phyloP scores from a whole-genome alignment of 345 rosid genomes.

The Dimocarpus longan region DNA sequence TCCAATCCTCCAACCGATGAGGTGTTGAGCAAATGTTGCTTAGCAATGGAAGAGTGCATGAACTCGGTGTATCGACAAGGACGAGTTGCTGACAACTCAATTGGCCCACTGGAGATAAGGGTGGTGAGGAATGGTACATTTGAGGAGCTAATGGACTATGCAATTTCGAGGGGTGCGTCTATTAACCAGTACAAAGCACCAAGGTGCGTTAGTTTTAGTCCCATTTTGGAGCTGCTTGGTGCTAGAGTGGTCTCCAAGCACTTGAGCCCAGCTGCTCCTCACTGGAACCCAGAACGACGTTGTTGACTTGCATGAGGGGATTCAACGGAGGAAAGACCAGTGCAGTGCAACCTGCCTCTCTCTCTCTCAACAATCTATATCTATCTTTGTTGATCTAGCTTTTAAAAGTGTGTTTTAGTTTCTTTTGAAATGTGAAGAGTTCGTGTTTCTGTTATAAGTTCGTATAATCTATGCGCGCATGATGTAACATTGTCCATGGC shows the following conservation, averaged over 20 bases:
- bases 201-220: conserved; percentile 80
- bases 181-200: conserved; percentile 90
- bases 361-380: not conserved
- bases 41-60: conserved; percentile 75
- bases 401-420: conserved; percentile 28
- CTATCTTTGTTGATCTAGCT: not conserved
- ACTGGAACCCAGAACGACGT: conserved; percentile 65
- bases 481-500: conserved; percentile 22
- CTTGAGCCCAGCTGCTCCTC: conserved; percentile 73
- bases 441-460: conserved; percentile 33
- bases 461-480: conserved; percentile 22
- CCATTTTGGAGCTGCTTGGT: conserved; percentile 76
- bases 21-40: conserved; percentile 59
- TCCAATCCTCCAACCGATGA: conserved; percentile 44
- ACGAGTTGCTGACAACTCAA: conserved; percentile 78
- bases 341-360: conserved; percentile 13
- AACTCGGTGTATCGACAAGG: conserved; percentile 88
- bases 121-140: conserved; percentile 80
- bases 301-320: conserved; percentile 15
- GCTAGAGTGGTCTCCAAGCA: conserved; percentile 68
- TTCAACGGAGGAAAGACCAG: not conserved
- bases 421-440: conserved; percentile 16
- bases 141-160: conserved; percentile 94
- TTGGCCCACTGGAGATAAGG: conserved; percentile 87
- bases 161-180: conserved; percentile 87